phyloP scores from a whole-genome alignment of 257 asterid species.

The Catharanthus roseus region DNA sequence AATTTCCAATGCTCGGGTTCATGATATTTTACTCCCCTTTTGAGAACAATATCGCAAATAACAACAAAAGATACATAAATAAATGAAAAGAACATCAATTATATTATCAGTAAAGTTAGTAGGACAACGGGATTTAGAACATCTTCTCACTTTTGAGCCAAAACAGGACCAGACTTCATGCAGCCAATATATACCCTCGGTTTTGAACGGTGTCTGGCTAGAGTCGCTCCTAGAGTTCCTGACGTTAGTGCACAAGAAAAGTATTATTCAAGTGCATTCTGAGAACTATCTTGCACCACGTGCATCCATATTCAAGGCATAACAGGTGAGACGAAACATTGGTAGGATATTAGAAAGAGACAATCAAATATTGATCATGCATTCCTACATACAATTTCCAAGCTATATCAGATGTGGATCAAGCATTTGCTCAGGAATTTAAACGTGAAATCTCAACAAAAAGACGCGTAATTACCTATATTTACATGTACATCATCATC shows the following conservation, averaged over 20 bases:
- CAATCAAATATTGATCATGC: background rate
- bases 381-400: background rate
- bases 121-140: background rate
- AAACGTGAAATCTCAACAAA: background rate
- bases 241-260: slow-evolving; percentile 17
- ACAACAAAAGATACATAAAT: background rate
- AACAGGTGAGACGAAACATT: background rate
- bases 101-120: background rate
- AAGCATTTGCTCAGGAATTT: background rate
- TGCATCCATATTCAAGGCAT: background rate
- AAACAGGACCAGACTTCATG: slow-evolving; percentile 95
- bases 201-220: slow-evolving; percentile 68
- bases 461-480: slow-evolving; percentile 41
- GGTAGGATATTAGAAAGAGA: background rate
- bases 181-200: slow-evolving; percentile 85
- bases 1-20: slow-evolving; percentile 97
- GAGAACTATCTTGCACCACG: background rate
- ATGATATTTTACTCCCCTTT: slow-evolving; percentile 84
- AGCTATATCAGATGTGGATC: background rate
- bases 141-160: slow-evolving; percentile 71
- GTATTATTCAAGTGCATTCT: background rate
- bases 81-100: background rate
- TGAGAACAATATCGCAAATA: slow-evolving; percentile 8
- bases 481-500: slow-evolving; percentile 92
- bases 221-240: slow-evolving; percentile 79